Conservation (phyloP, 208 protist genomes). For the Leishmania amazonensis region DNA sequence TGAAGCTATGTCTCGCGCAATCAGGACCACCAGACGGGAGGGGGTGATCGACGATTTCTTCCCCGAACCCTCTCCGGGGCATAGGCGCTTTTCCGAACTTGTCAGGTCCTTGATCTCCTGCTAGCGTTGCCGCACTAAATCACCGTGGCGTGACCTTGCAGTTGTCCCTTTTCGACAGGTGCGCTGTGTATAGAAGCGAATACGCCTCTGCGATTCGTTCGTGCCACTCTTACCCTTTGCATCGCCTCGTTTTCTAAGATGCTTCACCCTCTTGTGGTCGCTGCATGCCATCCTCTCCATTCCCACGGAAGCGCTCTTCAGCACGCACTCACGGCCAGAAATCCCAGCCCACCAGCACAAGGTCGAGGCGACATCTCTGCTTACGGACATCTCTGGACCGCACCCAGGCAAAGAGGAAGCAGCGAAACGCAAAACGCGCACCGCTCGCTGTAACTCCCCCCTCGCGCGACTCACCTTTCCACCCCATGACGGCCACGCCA, state of each 20-base stretch:
- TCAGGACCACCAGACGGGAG: background rate
- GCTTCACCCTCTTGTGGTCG: background rate
- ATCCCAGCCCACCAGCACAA: background rate
- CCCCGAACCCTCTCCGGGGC: background rate
- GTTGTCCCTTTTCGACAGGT: background rate
- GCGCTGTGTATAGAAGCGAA: background rate
- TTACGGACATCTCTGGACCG: background rate
- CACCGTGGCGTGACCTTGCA: background rate
- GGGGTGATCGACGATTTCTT: background rate
- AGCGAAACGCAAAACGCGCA: background rate
- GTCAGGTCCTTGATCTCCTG: background rate
- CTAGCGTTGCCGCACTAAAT: background rate
- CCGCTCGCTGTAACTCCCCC: background rate
- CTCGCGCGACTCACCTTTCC: background rate
- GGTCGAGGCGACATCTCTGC: background rate
- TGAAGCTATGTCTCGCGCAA: background rate
- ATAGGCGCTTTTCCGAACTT: background rate
- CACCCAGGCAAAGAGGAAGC: background rate
- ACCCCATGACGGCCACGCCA: conserved; percentile 53
- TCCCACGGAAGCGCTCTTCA: conserved; percentile 4
- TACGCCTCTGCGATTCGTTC: background rate
- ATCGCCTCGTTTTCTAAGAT: background rate
- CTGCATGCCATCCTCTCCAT: background rate
- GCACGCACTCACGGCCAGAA: background rate
- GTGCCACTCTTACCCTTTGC: background rate